phyloP scores from a whole-genome alignment of 2,329 filamentous ascomycete genomes.

The Botrytis pseudocinerea region DNA sequence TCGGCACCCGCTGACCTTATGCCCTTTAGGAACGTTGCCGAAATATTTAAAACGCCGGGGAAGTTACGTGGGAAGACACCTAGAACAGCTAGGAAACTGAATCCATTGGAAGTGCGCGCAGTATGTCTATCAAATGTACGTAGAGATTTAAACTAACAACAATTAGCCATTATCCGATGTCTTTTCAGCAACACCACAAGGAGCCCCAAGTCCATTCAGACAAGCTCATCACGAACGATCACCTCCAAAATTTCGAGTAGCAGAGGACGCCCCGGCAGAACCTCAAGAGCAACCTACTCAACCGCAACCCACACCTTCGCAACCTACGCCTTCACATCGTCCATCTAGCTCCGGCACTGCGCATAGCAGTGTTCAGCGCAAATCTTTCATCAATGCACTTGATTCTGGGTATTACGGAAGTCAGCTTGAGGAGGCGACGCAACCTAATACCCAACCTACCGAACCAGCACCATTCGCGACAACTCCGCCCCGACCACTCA shows the following conservation, averaged over 20 bases:
- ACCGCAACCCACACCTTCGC: constrained; percentile 1
- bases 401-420: constrained; percentile 76
- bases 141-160: constrained; percentile 30
- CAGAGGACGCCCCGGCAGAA: constrained; percentile 49
- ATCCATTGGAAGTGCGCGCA: constrained; percentile 58
- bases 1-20: constrained; percentile 26
- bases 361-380: constrained; percentile 29
- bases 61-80: constrained; percentile 82
- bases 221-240: constrained; percentile 41
- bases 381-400: constrained; percentile 42
- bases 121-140: constrained; percentile 49
- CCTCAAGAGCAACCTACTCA: constrained; percentile 16
- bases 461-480: constrained; percentile 14
- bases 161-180: constrained; percentile 59
- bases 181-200: constrained; percentile 57
- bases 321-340: constrained; percentile 1
- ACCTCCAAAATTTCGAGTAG: constrained; percentile 57
- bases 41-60: constrained; percentile 93
- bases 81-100: constrained; percentile 64
- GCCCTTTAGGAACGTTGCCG: constrained; percentile 72
- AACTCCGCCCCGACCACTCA: constrained; percentile 3
- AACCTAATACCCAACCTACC: constrained; percentile 28
- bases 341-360: constrained; percentile 15
- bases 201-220: constrained; percentile 46
- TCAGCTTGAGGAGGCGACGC: constrained; percentile 43